A percentile compares a stretch with the other conserved stretches of the same genome.
These are phyloP conservation scores for Pythium angustatum DNA, from an alignment of 352 stramenopile genomes.

Conservation along the genomic window DNA sequence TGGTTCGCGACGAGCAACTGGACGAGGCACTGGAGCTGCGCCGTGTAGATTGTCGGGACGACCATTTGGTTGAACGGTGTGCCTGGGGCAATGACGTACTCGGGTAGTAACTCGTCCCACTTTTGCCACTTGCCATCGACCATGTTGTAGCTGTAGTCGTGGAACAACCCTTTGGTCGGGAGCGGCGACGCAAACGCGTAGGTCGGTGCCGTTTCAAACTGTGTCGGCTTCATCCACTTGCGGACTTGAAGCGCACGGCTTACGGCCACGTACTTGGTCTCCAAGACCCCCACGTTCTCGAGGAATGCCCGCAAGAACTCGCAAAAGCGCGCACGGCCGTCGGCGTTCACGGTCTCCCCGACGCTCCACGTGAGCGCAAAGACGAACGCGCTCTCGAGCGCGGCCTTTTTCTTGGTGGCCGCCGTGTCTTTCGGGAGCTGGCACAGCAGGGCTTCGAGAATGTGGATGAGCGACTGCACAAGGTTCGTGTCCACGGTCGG, in stretches of 20 bases:
- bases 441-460: constrained; percentile 78
- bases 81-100: constrained; percentile 85
- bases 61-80: constrained; percentile 93
- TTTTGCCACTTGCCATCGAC: constrained; percentile 86
- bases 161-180: constrained; percentile 71
- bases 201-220: constrained; percentile 46
- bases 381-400: constrained; percentile 85
- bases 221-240: constrained; percentile 67
- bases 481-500: constrained; percentile 92
- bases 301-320: constrained; percentile 82
- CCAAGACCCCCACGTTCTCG: constrained; percentile 66
- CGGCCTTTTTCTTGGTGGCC: constrained; percentile 61
- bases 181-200: constrained; percentile 54
- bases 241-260: constrained; percentile 79
- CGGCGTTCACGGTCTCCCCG: constrained; percentile 74
- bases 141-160: constrained; percentile 89
- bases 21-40: constrained; percentile 89
- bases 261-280: constrained; percentile 75
- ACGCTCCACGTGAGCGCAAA: constrained; percentile 93
- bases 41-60: constrained; percentile 93
- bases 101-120: constrained; percentile 88
- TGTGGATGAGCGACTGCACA: constrained; percentile 85
- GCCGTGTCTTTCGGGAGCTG: constrained; percentile 71
- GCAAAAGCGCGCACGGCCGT: constrained; percentile 71
- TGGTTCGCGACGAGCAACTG: constrained; percentile 80